Conservation (phyloP, 306 rosid species). For the apple (Malus domestica) region DNA sequence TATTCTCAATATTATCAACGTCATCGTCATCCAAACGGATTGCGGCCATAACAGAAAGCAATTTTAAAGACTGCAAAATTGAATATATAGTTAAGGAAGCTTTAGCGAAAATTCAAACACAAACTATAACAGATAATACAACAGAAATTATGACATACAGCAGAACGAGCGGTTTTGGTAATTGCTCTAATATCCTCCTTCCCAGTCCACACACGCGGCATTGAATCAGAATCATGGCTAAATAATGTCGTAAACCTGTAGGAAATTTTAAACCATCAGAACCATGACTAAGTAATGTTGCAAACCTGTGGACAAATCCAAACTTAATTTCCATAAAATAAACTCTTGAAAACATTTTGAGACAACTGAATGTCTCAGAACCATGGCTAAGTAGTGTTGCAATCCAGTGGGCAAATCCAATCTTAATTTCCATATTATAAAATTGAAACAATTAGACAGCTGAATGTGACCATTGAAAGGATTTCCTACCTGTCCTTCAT, state of each 20-base stretch:
- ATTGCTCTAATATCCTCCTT: conserved; percentile 87
- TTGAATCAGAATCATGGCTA: conserved; percentile 92
- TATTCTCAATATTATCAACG: conserved; percentile 57
- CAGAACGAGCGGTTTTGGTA: conserved; percentile 83
- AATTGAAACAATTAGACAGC: neutral
- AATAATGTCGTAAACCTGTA: conserved; percentile 81
- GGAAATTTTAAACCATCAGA: conserved; percentile 33
- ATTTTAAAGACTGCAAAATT: conserved; percentile 70
- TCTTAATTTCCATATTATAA: conserved; percentile 18
- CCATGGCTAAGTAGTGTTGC: conserved; percentile 49
- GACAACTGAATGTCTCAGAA: no score
- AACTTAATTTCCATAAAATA: no score
- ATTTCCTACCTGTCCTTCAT: conserved; percentile 89
- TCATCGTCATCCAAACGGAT: conserved; percentile 69
- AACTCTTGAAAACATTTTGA: no score
- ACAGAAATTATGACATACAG: conserved; percentile 44
- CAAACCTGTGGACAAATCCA: no score
- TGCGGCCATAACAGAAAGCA: conserved; percentile 87
- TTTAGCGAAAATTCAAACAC: conserved; percentile 5
- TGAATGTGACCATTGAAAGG: conserved; percentile 12
- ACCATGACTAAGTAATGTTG: conserved; percentile 24
- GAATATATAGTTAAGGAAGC: neutral
- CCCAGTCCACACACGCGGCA: conserved; percentile 97
- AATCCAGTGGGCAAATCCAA: conserved; percentile 47
- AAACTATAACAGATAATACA: neutral